Percentiles rank a stretch among this genome's conserved stretches.
Evolutionary conservation across 164 flowering plant genomes (phyloP).

Genomic region (Aristolochia californica): DNA sequence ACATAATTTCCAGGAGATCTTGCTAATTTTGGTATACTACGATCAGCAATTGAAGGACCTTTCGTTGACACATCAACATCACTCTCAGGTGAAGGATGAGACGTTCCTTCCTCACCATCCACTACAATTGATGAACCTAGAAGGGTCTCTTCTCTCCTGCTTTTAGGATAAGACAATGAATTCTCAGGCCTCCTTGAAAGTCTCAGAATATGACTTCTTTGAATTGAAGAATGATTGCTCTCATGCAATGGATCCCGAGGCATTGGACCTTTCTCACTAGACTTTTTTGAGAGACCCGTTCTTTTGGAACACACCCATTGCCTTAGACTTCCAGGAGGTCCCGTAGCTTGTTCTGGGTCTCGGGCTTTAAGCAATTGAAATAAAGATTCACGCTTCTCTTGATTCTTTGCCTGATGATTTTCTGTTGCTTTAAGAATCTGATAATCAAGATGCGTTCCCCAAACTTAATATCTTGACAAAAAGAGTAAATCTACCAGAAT

Average conservation of each 20-base stretch:
- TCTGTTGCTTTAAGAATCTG: conserved; percentile 27
- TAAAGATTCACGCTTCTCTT: conserved; percentile 17
- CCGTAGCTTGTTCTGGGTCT: conserved; percentile 21
- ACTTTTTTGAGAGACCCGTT: conserved; percentile 32
- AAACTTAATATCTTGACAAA: not conserved
- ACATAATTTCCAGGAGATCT: conserved; percentile 12
- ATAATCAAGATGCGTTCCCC: conserved; percentile 10
- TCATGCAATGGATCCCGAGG: conserved; percentile 16
- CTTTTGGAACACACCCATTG: conserved; percentile 54
- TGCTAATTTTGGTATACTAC: conserved; percentile 8
- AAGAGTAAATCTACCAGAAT: no score
- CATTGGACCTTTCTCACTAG: conserved; percentile 12
- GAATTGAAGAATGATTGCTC: conserved; percentile 17
- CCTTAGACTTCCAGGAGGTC: conserved; percentile 26
- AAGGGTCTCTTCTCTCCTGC: conserved; percentile 15
- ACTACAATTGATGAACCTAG: conserved; percentile 5
- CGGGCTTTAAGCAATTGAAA: conserved; percentile 13
- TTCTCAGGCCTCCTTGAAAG: conserved; percentile 11
- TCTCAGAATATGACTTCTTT: conserved; percentile 9
- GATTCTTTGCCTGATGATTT: conserved; percentile 4
- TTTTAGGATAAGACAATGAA: conserved; percentile 20
- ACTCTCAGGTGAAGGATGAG: conserved; percentile 12
- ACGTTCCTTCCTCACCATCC: conserved; percentile 13
- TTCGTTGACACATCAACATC: conserved; percentile 11
- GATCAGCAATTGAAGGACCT: conserved; percentile 12